Conservation (phyloP, 163 green algal genomes). For the Picocystis sp. region DNA sequence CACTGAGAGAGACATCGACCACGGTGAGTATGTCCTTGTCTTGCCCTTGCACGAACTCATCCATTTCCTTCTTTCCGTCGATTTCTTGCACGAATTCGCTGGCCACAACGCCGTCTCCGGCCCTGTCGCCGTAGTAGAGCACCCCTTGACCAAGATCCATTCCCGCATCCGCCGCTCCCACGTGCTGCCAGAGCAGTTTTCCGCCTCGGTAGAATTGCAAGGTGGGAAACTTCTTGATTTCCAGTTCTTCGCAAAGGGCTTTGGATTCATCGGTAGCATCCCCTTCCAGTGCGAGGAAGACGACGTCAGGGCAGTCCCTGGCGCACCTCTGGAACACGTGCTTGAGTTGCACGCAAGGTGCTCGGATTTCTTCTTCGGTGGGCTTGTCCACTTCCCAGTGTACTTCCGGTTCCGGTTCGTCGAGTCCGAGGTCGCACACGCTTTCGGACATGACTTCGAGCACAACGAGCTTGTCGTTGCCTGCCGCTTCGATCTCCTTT, state of each 20-base stretch:
- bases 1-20: conserved; percentile 34
- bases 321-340: conserved; percentile 51
- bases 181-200: conserved; percentile 60
- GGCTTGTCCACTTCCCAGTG: conserved; percentile 44
- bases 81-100: conserved; percentile 40
- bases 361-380: conserved; percentile 15
- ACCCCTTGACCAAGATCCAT: conserved; percentile 41
- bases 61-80: conserved; percentile 17
- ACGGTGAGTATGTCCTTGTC: conserved; percentile 19
- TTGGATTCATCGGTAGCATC: conserved; percentile 24
- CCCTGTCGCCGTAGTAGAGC: conserved; percentile 39
- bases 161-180: conserved; percentile 34
- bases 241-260: conserved; percentile 32
- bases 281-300: conserved; percentile 45
- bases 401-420: conserved; percentile 42
- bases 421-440: conserved; percentile 40
- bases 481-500: conserved; percentile 22
- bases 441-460: conserved; percentile 40
- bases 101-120: conserved; percentile 29
- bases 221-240: conserved; percentile 48
- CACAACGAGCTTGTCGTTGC: conserved; percentile 41
- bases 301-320: conserved; percentile 50
- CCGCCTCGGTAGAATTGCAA: conserved; percentile 54
- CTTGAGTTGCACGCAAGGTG: conserved; percentile 38
- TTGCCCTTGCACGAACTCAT: conserved; percentile 20